Base-by-base conservation (phyloP, 225 moss, liverwort and hornwort genomes). In the Lunularia cruciata region DNA sequence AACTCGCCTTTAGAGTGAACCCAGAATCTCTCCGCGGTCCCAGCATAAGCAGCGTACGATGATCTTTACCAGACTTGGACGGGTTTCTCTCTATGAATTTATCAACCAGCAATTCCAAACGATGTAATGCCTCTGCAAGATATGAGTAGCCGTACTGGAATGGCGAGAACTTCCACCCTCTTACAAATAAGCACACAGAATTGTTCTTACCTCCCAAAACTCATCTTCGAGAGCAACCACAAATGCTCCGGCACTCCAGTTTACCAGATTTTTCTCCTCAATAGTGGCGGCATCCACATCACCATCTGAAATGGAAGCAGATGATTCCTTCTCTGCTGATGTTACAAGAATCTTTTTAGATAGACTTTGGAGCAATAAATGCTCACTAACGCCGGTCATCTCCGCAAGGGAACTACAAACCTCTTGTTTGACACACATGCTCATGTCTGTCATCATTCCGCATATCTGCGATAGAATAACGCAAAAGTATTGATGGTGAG, bases 221-320 rank as follows among this genome's bases (percentile, higher is more conserved):
- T 98, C 96, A 69, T 98, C 96, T 84, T 98, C 96, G 51, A 98
- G 88, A 0, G 90, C 96, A 63, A 93, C 86, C 59, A 92, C 96
- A 88, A 98, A 98, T 43, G 91, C 93, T 78, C 96, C 96, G 58
- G 87, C 86, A 90, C 88, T 89, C 71, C 90, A 85, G 67, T 86
- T 85, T 64, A 92, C 71, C 75, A 89, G 76, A 64, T 78, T 75
- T 72, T 60, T 82, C 71, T 87, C 89, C 65, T 91, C 93, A 63
- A 81, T 69, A 71, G 66, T 81, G 38, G 72, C 79, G 57, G 80
- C 83, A 67, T 83, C 77, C 47, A 62, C 40, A 27, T 85, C 82
- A 39, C 76, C 85, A 12, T 80, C 85, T 58, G 75, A 78, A n/a
- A 73, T 18, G 45, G 51, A 60, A 16, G 52, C 39, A 40, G 86